Evolutionary conservation across 768 basidiomycete genomes (phyloP).

Genomic region (Rhodosporidiobolus odoratus): DNA sequence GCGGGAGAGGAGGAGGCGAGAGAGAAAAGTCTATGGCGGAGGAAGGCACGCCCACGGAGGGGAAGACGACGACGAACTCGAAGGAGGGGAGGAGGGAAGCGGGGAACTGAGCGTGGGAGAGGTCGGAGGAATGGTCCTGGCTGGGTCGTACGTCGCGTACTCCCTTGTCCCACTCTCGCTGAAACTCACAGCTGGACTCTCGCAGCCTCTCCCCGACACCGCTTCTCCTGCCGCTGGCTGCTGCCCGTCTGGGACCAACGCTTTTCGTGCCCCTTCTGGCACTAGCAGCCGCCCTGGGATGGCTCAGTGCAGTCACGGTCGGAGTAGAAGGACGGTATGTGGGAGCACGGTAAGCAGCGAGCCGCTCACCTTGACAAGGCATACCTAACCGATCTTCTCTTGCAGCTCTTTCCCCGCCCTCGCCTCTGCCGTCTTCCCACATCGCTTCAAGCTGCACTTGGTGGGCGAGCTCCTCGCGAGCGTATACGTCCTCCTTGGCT

Average conservation of each 20-base stretch:
- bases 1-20: slow-evolving; percentile 8
- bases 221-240: slow-evolving; percentile 29
- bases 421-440: slow-evolving; percentile 39
- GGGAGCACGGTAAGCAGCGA: slow-evolving; percentile 36
- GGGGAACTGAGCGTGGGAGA: slow-evolving; percentile 18
- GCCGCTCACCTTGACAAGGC: no score
- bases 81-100: slow-evolving; percentile 14
- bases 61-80: background rate
- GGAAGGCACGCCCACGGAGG: slow-evolving; percentile 12
- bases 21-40: slow-evolving; percentile 28
- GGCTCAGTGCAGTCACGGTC: slow-evolving; percentile 37
- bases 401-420: slow-evolving; percentile 34
- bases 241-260: slow-evolving; percentile 15
- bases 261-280: slow-evolving; percentile 37
- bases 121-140: slow-evolving; percentile 15
- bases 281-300: slow-evolving; percentile 24
- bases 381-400: background rate
- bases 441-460: slow-evolving; percentile 31
- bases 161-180: background rate
- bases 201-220: slow-evolving; percentile 26
- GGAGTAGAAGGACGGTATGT: slow-evolving; percentile 40
- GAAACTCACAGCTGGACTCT: no score
- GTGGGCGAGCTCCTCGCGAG: slow-evolving; percentile 37
- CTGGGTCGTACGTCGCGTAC: slow-evolving; percentile 13
- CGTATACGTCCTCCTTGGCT: slow-evolving; percentile 23